phyloP scores from a whole-genome alignment of 164 flowering plant genomes.

The Macadamia integrifolia region DNA sequence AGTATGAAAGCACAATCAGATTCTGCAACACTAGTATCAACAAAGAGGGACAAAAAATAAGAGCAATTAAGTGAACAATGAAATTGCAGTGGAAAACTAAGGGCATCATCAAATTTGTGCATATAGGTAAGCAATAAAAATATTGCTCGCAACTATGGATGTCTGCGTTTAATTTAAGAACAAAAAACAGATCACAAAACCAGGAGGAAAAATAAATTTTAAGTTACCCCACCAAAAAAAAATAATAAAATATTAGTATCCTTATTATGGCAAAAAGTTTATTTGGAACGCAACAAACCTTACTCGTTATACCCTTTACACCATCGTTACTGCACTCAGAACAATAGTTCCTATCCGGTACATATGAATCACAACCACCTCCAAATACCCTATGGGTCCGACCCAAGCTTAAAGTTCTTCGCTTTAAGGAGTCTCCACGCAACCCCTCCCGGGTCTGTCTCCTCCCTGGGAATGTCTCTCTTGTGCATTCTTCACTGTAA shows the following conservation, averaged over 20 bases:
- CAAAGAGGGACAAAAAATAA: background rate
- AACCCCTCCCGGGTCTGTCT: slow-evolving; percentile 38
- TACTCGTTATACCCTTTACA: slow-evolving; percentile 30
- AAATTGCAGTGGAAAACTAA: background rate
- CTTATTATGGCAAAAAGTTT: background rate
- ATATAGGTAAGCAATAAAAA: no score
- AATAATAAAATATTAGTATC: background rate
- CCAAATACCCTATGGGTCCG: slow-evolving; percentile 25
- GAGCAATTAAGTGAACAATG: background rate
- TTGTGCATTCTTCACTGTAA: slow-evolving; percentile 58
- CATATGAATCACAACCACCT: slow-evolving; percentile 27
- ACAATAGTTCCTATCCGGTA: slow-evolving; percentile 31
- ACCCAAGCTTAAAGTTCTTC: slow-evolving; percentile 33
- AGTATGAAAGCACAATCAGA: slow-evolving; percentile 11
- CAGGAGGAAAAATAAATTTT: background rate
- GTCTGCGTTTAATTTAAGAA: no score
- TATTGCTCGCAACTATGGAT: no score
- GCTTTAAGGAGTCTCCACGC: slow-evolving; percentile 27
- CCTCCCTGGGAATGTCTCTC: slow-evolving; percentile 49
- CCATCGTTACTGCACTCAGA: slow-evolving; percentile 33
- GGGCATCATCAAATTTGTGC: background rate
- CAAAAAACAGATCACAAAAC: background rate
- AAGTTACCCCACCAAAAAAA: background rate
- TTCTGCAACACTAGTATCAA: background rate
- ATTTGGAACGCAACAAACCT: slow-evolving; percentile 35